Evolutionary conservation across 257 asterid species (phyloP).

Genomic region (Leptodermis oblonga): DNA sequence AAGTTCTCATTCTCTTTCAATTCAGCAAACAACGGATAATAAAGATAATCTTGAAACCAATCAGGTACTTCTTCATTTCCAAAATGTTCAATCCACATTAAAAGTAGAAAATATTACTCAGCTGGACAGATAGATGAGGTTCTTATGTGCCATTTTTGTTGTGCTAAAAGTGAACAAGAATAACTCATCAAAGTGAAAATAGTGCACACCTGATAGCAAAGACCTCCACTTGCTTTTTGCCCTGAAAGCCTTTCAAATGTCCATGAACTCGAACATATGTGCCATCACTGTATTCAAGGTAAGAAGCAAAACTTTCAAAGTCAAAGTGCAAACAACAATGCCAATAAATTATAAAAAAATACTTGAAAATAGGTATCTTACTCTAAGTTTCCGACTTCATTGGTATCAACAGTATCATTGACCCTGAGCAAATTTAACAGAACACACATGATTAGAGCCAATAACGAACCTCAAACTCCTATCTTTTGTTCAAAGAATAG

Average conservation of each 20-base stretch:
- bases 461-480: background rate
- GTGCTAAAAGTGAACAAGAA: background rate
- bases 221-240: constrained; percentile 55
- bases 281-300: constrained; percentile 49
- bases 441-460: constrained; percentile 5
- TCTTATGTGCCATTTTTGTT: background rate
- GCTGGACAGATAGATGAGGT: background rate
- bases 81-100: background rate
- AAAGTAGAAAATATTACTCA: background rate
- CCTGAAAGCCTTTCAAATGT: constrained; percentile 54
- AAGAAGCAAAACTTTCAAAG: background rate
- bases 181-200: background rate
- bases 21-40: background rate
- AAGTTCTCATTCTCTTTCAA: background rate
- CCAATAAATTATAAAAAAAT: background rate
- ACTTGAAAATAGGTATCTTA: constrained; percentile 20
- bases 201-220: constrained; percentile 67
- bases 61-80: background rate
- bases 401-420: constrained; percentile 62
- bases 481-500: background rate
- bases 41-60: background rate
- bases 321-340: background rate
- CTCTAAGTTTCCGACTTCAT: constrained; percentile 60
- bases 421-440: constrained; percentile 44
- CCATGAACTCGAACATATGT: constrained; percentile 74